Evolutionary conservation across 2,329 filamentous ascomycete genomes (phyloP), one percentile per base, ranked within the genome.

Genomic region (Diaporthe amygdali): DNA sequence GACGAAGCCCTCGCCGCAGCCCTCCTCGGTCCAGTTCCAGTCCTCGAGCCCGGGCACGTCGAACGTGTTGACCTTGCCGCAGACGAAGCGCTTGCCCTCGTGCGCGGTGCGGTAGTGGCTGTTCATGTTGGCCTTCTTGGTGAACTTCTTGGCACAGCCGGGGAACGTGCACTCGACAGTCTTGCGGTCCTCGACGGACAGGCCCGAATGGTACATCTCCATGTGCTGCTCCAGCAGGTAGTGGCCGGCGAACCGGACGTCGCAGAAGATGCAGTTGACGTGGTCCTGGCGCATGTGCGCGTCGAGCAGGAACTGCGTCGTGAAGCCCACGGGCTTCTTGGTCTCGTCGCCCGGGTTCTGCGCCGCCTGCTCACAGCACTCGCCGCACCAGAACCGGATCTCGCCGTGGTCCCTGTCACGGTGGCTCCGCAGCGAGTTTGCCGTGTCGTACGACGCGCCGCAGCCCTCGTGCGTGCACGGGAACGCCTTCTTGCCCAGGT

Each of bases 71-170:
- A 90, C 88, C 59, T 91, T 82, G 20, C 94, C 94, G 77, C 96
- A 98, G n/a, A 94, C 85, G 77, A 94, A 98, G 12, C 91, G 90
- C 74, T 91, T 84, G 22, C 94, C 92, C 74, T 94, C 88, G 78
- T 98, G 96, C 0, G 92, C 91, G 14, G 89, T 91, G 70, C 92
- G 91, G 68, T 96, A 85, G 78, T 98, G 96, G 0, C 91, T 89
- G 20, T 92, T 93, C 66, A 97, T 86, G 76, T 97, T 98, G n/a
- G 92, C 92, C 73, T 89, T 90, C 78, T 93, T 93, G 22, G 94
- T 95, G 81, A 98, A 98, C 68, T 86, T 89, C 77, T 93, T 94
- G 69, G 84, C 85, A 80, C 95, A 98, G 27, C 88, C 91, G 0
- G 86, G 82, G 77, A 91, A 87, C 0, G 90, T 87, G 79, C 96